Percentiles rank a stretch among this genome's conserved stretches.
These are phyloP conservation scores for Ogataea glucozyma DNA, from an alignment of 805 yeast species.

Conservation along the genomic window DNA sequence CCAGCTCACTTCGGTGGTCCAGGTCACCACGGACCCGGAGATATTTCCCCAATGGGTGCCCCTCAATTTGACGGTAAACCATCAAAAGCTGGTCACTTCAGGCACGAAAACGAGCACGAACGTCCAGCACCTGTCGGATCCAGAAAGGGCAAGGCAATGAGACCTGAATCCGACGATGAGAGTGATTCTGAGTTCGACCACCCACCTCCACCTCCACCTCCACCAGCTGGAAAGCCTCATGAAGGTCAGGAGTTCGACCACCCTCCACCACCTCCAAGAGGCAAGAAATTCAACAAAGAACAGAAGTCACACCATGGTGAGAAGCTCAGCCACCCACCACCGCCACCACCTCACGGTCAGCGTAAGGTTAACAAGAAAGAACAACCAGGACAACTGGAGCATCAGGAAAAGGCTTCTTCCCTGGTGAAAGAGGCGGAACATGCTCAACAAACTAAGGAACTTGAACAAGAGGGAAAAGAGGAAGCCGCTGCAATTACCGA, in stretches of 20 bases:
- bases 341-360: background rate
- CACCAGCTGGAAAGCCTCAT: background rate
- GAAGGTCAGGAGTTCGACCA: background rate
- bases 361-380: no score
- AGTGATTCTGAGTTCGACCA: background rate
- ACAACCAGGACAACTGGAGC: no score
- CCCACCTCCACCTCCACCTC: background rate
- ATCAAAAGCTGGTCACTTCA: background rate
- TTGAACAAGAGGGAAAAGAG: background rate
- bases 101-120: background rate
- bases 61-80: no score
- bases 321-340: background rate
- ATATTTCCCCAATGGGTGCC: no score
- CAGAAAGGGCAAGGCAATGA: no score
- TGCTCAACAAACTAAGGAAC: background rate
- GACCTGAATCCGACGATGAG: background rate
- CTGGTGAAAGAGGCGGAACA: background rate
- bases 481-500: background rate
- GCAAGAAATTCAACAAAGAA: background rate
- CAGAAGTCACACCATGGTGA: background rate
- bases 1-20: background rate
- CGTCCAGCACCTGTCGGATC: background rate
- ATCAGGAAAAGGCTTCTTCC: no score
- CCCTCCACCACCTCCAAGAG: conserved; percentile 7
- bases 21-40: background rate